Base-by-base conservation (phyloP, 495 filamentous ascomycete species). In the Pseudotulostoma volvatum region DNA sequence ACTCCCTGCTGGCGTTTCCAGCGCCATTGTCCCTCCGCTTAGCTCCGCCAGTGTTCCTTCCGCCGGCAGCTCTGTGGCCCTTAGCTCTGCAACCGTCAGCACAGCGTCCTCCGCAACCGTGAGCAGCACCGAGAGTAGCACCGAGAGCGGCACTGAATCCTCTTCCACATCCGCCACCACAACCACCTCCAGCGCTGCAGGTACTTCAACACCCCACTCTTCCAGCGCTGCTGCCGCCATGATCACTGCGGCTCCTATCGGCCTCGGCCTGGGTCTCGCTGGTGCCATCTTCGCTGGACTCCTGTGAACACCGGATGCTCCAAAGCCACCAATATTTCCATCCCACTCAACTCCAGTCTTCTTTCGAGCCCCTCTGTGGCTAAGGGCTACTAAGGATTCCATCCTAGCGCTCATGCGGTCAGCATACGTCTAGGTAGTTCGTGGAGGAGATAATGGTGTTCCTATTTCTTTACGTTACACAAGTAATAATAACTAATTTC, bases 1-100 rank as follows among this genome's bases (percentile, higher is more conserved):
- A 14, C 61, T 71, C 45, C 68, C 70, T 7, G 70, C 67, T 37
- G 67, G 67, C 36, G 42, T 70, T 34, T 43, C 53, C 31, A 47
- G 42, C 30, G 40, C 45, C 9, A 15, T 43, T 9, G 33, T 44
- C 23, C 17, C 17, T 15, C 31, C 32, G 7, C 5, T 28, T 11
- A 32, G 16, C 8, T 25, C 37, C 14, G 18, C 31, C 9, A 31
- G 49, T 4, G 44, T 50, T 9, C 37, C 48, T 16, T 42, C 50
- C 7, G 46, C 48, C 16, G 54, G 44, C 19, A 39, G 45, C 4
- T 20, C 11, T 23, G 37, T 42, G 7, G 33, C 43, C 7, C 17
- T 38, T 1, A 18, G 35, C 23, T 40, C 36, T 23, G 17, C 34
- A 13, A 34, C 44, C 20, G 33, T 34, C 31, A 50, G 34, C 31